These are phyloP conservation scores for Flaveria sonorensis DNA, from an alignment of 129 eudicot species.

Conservation along the genomic window DNA sequence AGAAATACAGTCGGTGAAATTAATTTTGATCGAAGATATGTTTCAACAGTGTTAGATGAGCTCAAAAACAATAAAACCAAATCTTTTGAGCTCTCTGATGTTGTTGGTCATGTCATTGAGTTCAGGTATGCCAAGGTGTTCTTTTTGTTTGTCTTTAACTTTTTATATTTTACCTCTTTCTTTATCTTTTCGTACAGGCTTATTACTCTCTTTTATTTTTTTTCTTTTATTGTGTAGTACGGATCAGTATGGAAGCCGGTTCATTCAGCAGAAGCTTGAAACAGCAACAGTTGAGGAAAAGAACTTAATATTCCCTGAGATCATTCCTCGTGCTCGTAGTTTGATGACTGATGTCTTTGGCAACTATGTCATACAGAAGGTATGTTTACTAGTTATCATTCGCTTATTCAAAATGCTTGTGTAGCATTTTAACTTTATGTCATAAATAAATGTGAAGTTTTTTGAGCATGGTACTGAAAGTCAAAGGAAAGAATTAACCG, in stretches of 20 bases:
- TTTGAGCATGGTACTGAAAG: constrained; percentile 89
- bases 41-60: constrained; percentile 52
- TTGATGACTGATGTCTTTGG: constrained; percentile 93
- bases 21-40: constrained; percentile 47
- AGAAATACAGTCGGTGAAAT: constrained; percentile 46
- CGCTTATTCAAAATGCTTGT: constrained; percentile 20
- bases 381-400: constrained; percentile 15
- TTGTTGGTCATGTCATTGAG: constrained; percentile 64
- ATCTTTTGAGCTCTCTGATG: constrained; percentile 65
- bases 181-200: not conserved
- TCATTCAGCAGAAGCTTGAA: constrained; percentile 78
- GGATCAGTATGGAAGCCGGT: constrained; percentile 92
- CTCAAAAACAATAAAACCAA: constrained; percentile 65
- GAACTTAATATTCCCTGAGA: constrained; percentile 58
- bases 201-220: not conserved
- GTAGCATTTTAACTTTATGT: constrained; percentile 26
- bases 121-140: constrained; percentile 49
- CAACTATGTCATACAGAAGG: constrained; percentile 94
- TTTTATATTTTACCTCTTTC: not conserved
- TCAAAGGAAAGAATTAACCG: constrained; percentile 77
- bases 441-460: constrained; percentile 52
- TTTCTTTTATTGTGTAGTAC: constrained; percentile 39
- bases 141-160: not conserved
- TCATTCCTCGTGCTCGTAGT: constrained; percentile 69
- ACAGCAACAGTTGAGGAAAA: constrained; percentile 59